Base-by-base conservation (phyloP, 2,329 filamentous ascomycete species). In the Colletotrichum siamense region DNA sequence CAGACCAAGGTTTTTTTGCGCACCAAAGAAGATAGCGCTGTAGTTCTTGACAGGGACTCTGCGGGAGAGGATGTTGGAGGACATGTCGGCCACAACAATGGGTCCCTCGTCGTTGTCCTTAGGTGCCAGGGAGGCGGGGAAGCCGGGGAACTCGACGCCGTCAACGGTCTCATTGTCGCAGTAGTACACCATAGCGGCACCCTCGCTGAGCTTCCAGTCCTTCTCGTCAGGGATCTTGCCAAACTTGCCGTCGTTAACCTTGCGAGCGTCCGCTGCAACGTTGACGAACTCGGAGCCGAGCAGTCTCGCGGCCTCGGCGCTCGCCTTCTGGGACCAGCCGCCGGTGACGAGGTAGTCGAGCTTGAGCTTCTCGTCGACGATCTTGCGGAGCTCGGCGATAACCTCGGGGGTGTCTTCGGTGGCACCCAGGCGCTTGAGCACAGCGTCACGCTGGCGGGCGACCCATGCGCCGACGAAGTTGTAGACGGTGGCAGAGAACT, bases 121-220 rank as follows among this genome's bases (percentile, higher is more conserved):
- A 13, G 90, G 85, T 65, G 91, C 90, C 28, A 98, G 88, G 9
- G 85, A 84, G 78, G 93, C 86, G 28, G 96, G 96, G 82, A 92
- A 91, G n/a, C 81, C 85, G 8, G 94, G 95, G 80, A 98, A 98
- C 83, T 99, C 96, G 22, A 99, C 95, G 39, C 96, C 96, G 81
- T 98, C 95, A 8, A 98, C 95, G 0, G 95, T 98, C 88, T 99
- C 96, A 81, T 99, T 99, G 84, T 96, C 94, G 84, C 96, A 98
- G 84, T 92, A 96, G 86, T 98, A 99, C 3, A 96, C 94, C 81
- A 98, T 89, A 1, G 95, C 91, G 12, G 93, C 88, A 49, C 91
- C 88, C 79, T 92, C 88, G 55, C 92, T 94, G 9, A 97, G 89
- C 39, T 89, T 94, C 95, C 95, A 98, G 24, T 90, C 91, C 78